phyloP scores from a whole-genome alignment of 768 basidiomycete genomes.

The Russula compacta region DNA sequence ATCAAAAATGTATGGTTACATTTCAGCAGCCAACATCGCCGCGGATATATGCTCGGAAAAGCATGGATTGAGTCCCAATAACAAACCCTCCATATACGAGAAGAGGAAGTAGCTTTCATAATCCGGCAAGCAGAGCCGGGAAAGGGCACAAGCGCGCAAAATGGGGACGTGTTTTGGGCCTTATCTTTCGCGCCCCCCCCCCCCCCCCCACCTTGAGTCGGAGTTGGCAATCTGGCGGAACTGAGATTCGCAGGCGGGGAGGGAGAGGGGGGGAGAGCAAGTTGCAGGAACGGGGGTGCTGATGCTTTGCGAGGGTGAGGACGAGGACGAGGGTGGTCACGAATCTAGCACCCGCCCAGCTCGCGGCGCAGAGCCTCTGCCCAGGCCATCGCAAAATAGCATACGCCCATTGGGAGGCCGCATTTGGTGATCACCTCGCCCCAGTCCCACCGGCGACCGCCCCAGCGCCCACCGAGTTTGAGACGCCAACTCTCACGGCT shows the following conservation, averaged over 20 bases:
- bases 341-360: constrained; percentile 20
- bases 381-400: constrained; percentile 83
- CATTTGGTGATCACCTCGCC: constrained; percentile 58
- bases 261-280: background rate
- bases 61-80: background rate
- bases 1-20: constrained; percentile 2
- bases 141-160: background rate
- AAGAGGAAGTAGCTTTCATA: background rate
- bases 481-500: constrained; percentile 14
- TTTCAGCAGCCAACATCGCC: background rate
- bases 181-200: background rate
- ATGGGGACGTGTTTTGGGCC: background rate
- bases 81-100: background rate
- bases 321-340: background rate
- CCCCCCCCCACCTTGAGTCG: background rate
- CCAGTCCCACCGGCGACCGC: constrained; percentile 76
- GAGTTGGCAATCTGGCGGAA: background rate
- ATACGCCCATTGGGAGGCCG: constrained; percentile 58
- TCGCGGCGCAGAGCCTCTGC: constrained; percentile 36
- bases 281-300: constrained; percentile 7
- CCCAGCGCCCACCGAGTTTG: constrained; percentile 34
- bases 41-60: background rate
- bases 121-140: background rate
- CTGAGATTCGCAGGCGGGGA: background rate
- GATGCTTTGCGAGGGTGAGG: background rate